Conservation (phyloP, 192 early-diverging fungal species). For the Haplosporangium gracile region DNA sequence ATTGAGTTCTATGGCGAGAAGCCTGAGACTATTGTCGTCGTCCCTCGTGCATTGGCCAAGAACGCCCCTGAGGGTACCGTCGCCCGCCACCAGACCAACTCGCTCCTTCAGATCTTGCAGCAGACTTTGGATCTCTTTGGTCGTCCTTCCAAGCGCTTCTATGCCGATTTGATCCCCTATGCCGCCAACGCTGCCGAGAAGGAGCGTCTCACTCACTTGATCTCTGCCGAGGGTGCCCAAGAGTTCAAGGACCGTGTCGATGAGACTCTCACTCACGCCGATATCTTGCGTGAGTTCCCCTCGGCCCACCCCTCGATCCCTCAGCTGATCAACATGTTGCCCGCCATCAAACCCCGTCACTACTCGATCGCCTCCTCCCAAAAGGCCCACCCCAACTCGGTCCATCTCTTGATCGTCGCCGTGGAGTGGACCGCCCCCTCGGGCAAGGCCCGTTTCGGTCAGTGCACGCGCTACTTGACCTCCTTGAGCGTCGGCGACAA, state of each 20-base stretch:
- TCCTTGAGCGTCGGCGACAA: constrained; percentile 73
- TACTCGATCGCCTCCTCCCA: constrained; percentile 98
- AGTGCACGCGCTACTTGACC: constrained; percentile 92
- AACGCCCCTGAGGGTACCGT: constrained; percentile 65
- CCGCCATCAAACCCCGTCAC: constrained; percentile 94
- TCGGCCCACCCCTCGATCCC: constrained; percentile 82
- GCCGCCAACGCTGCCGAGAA: constrained; percentile 78
- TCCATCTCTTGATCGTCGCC: constrained; percentile 93
- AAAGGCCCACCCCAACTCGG: constrained; percentile 87
- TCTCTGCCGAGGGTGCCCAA: constrained; percentile 78
- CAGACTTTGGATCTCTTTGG: constrained; percentile 94
- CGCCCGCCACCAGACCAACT: constrained; percentile 73
- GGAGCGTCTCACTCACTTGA: constrained; percentile 73
- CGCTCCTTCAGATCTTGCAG: constrained; percentile 82
- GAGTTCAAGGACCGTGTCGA: constrained; percentile 87
- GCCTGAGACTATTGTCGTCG: constrained; percentile 71
- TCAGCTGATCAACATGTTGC: constrained; percentile 79
- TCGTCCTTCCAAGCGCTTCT: constrained; percentile 95
- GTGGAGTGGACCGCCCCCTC: constrained; percentile 86
- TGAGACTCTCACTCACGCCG: constrained; percentile 88
- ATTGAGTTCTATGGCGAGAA: constrained; percentile 80
- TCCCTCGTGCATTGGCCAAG: constrained; percentile 59
- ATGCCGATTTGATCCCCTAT: constrained; percentile 80
- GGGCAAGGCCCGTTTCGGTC: constrained; percentile 83
- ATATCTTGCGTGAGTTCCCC: constrained; percentile 87